Evolutionary conservation across 495 filamentous ascomycete genomes (phyloP).

Genomic region (Daldinia bambusicola): DNA sequence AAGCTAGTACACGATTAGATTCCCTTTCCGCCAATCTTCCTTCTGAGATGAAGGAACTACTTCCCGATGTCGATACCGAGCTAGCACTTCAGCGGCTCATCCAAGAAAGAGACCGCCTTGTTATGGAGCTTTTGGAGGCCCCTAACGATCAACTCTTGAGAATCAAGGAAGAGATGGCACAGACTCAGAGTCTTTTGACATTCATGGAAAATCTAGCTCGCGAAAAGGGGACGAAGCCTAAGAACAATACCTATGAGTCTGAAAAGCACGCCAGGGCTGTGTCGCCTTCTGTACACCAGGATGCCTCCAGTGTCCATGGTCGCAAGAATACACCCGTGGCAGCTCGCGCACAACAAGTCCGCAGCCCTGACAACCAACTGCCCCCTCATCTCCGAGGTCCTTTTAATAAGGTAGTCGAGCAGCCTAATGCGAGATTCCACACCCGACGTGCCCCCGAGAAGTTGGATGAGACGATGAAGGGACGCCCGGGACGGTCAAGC

Average conservation of each 20-base stretch:
- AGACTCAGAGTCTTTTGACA: neutral
- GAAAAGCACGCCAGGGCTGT: neutral
- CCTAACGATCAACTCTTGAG: neutral
- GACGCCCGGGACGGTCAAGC: neutral
- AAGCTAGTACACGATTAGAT: neutral
- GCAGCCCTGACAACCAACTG: neutral
- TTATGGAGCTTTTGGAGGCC: neutral
- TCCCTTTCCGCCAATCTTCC: neutral
- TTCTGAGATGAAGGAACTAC: neutral
- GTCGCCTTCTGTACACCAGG: neutral
- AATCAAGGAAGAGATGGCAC: neutral
- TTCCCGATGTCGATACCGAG: neutral
- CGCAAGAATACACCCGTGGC: neutral
- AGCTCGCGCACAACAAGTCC: neutral
- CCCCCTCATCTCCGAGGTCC: constrained; percentile 10
- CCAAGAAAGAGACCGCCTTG: neutral
- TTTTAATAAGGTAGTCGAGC: neutral
- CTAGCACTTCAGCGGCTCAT: neutral
- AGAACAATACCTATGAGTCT: neutral
- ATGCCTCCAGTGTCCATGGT: neutral
- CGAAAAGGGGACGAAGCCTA: neutral
- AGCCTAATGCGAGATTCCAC: neutral
- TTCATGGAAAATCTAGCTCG: neutral
- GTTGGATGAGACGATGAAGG: neutral
- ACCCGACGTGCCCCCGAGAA: neutral